Percentiles rank a stretch among this genome's conserved stretches.
Evolutionary conservation across 371 early-diverging fungal species (phyloP).

Genomic region (Nematocida major): DNA sequence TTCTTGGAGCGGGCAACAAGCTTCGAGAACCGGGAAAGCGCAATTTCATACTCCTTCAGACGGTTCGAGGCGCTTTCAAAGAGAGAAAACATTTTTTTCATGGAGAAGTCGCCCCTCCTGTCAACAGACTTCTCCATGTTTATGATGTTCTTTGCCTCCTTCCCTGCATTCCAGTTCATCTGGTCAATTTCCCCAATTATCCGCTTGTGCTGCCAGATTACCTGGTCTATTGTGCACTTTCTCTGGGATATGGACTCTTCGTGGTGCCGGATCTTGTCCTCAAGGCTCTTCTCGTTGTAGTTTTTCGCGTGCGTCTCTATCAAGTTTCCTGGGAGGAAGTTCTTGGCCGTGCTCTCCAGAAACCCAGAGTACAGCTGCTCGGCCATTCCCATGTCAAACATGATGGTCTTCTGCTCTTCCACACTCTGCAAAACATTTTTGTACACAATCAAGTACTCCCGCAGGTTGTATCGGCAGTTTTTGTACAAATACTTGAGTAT

Average conservation of each 20-base stretch:
- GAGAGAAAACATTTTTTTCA: slow-evolving; percentile 31
- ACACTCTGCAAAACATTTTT: not conserved
- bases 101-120: slow-evolving; percentile 8
- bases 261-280: slow-evolving; percentile 34
- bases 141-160: slow-evolving; percentile 37
- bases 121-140: slow-evolving; percentile 32
- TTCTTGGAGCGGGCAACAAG: not conserved
- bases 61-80: slow-evolving; percentile 11
- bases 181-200: slow-evolving; percentile 18
- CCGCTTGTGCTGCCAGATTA: slow-evolving; percentile 1
- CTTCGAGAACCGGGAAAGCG: not conserved
- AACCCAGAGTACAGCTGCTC: not conserved
- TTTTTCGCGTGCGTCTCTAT: not conserved
- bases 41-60: slow-evolving; percentile 29
- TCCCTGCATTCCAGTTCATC: slow-evolving; percentile 37
- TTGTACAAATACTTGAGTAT: slow-evolving; percentile 8
- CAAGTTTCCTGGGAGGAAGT: not conserved
- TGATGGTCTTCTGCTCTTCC: not conserved
- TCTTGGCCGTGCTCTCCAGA: not conserved
- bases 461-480: not conserved
- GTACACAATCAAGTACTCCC: not conserved
- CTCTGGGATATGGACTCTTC: slow-evolving; percentile 3
- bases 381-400: not conserved
- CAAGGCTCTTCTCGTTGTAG: not conserved
- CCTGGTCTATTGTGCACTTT: not conserved